Base-by-base conservation (phyloP, 2,329 filamentous ascomycete species). In the Fusarium odoratissimum region DNA sequence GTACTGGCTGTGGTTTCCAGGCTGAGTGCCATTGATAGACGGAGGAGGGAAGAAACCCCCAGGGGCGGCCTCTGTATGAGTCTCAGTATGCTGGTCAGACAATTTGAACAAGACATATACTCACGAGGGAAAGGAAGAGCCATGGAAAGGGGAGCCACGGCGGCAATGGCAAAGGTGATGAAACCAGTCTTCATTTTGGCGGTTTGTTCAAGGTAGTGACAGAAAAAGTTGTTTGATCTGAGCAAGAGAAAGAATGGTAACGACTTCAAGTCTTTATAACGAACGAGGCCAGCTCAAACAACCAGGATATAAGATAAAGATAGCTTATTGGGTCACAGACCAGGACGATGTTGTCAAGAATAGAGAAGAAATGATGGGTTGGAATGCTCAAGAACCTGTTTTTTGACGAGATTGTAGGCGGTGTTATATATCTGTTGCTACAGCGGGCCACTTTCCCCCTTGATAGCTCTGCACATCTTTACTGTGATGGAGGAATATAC, bases 171-270 rank as follows among this genome's bases (percentile, higher is more conserved):
- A 33, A 78, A 46, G 41, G 72, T 40, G 52, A 73, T 25, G 48
- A 67, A 64, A 55, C 56, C 67, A 58, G 75, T 67, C 75, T 78
- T 79, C 77, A 79, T 79, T n/a, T 64, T 73, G 62, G 59, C 51
- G 8, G 28, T 7, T 37, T 40, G 13, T 30, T 31, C 41, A 41
- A 52, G n/a, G 41, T 62, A 56, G 48, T 60, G 52, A 46, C 59
- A 54, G 55, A 65, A 42, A 49, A 49, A 31, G 59, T 38, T 60
- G 45, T 55, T 64, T 72, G 59, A 35, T 52, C 30, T 46, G 45
- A 35, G 25, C 28, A 41, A 38, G n/a, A 69, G 46, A 45, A 30
- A 52, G 25, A 31, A 16, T 35, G 59, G 54, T 44, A 35, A 25
- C 30, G 64, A 33, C 16, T 41, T 67, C 17, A 41, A 52, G 64